A percentile compares a stretch with the other conserved stretches of the same genome.
Conservation (phyloP, 805 yeast species). For the Myxozyma mucilagina region DNA sequence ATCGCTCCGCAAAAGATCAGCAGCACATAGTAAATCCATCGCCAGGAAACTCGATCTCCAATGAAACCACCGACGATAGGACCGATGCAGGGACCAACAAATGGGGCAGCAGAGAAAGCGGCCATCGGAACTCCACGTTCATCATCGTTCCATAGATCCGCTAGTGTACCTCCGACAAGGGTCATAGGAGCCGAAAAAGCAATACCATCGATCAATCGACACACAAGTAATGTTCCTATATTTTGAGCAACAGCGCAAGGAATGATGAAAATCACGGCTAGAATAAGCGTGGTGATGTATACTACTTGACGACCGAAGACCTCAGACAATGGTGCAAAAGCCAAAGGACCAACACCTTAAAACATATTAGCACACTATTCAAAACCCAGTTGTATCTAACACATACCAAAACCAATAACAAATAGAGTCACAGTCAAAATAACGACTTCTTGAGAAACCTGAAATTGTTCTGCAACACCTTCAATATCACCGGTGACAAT, state of each 20-base stretch:
- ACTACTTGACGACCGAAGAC: conserved; percentile 57
- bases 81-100: conserved; percentile 58
- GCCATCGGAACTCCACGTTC: conserved; percentile 71
- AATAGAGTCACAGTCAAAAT: conserved; percentile 58
- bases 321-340: conserved; percentile 62
- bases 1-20: conserved; percentile 62
- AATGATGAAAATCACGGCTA: conserved; percentile 52
- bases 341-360: conserved; percentile 51
- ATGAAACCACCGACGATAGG: conserved; percentile 64
- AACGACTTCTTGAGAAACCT: conserved; percentile 58
- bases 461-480: conserved; percentile 50
- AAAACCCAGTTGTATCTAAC: background rate
- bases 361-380: background rate
- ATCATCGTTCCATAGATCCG: conserved; percentile 64
- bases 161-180: conserved; percentile 74
- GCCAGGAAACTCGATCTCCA: conserved; percentile 60
- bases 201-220: conserved; percentile 68
- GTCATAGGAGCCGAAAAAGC: conserved; percentile 74
- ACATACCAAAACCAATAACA: conserved; percentile 58
- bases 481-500: conserved; percentile 64
- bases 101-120: conserved; percentile 63
- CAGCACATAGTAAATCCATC: conserved; percentile 70
- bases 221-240: conserved; percentile 62
- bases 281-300: conserved; percentile 49
- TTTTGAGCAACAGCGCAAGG: conserved; percentile 59